Base-by-base conservation (phyloP, 1,284 basidiomycete genomes). In the Ceratobasidium sp. region DNA sequence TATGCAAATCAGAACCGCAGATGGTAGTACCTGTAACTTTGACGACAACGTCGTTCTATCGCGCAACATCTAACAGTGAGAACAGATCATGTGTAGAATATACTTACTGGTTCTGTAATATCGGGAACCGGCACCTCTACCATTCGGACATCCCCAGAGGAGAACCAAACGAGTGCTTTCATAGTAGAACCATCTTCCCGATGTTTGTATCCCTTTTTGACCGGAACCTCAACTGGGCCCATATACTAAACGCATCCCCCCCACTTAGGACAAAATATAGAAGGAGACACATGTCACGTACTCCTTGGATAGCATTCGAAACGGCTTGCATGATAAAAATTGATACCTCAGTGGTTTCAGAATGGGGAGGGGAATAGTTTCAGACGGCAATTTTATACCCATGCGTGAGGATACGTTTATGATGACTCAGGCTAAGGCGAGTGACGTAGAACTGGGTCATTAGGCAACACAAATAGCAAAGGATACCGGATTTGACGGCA, bases 131-230 rank as follows among this genome's bases (percentile, higher is more conserved):
- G 85, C 0, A 85, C 86, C 45, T 90, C 87, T 74, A 89, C 79
- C 75, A 90, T 78, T 48, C 85, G 72, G 2, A 81, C 80, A 39
- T 88, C 85, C 34, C 83, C 78, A 4, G 84, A 80, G 0, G 89
- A 89, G 73, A 89, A 72, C 88, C 89, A 93, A 0, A 88, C 87
- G 1, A 92, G 81, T 6, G 91, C 90, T 75, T 87, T 86, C 89
- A 90, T 90, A 6, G 81, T 87, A 32, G 82, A 80, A 0, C 87
- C 87, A 74, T 84, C 86, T 12, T 78, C 77, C 23, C 85, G 81
- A 41, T 80, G 78, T 73, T 87, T 87, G 78, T 85, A 88, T 64
- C 84, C 82, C 0, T 86, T 81, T 28, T 81, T 79, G 0, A 84
- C 81, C 1, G 75, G 81, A 3, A 84, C 84, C 4, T 83, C 82